Percentiles rank a stretch among this genome's conserved stretches.
These are phyloP conservation scores for slime mould (Dictyostelium discoideum) DNA, from an alignment of 78 protist species.

Conservation along the genomic window dicty_2.7 NC_007088.5:6068001-6068500, in stretches of 20 bases:
- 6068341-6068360: background rate
- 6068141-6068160: background rate
- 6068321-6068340: background rate
- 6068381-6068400: background rate
- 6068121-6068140: background rate
- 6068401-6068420: background rate
- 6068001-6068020: no score
- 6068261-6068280: background rate
- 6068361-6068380: background rate
- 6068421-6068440: background rate
- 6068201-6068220: background rate
- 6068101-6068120: background rate
- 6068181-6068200: background rate
- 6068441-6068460: background rate
- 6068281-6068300: background rate
- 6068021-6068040: no score
- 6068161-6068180: background rate
- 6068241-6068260: background rate
- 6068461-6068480: background rate
- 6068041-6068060: no score
- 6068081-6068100: no score
- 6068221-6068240: background rate
- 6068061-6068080: no score
- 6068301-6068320: slow-evolving; percentile 1
- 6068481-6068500: background rate